Evolutionary conservation across 768 basidiomycete species (phyloP).

Genomic region (Saitozyma podzolica): DNA sequence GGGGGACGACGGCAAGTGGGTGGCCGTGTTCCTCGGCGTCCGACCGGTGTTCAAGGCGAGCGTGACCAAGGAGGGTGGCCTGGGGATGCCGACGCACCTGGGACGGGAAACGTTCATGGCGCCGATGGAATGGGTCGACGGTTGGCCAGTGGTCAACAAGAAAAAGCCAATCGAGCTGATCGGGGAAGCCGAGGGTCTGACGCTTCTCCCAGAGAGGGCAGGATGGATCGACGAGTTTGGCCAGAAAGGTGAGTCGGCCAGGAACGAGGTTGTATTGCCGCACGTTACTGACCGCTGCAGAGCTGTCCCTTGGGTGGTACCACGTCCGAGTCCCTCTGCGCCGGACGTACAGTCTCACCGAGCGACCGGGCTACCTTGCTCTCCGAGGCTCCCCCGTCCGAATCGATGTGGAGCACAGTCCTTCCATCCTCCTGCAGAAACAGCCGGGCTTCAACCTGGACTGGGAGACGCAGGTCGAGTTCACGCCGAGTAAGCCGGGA

Average conservation of each 20-base stretch:
- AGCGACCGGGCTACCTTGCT: constrained; percentile 3
- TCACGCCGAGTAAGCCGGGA: not conserved
- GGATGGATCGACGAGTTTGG: constrained; percentile 9
- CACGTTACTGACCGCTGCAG: not conserved
- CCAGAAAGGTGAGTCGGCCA: not conserved
- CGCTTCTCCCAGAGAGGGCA: not conserved
- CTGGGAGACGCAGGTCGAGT: constrained; percentile 3
- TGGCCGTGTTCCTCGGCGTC: constrained; percentile 37
- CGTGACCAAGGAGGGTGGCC: not conserved
- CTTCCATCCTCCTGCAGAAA: constrained; percentile 4
- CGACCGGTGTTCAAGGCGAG: constrained; percentile 5
- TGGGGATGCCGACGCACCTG: constrained; percentile 34
- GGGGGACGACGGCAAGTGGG: constrained; percentile 51
- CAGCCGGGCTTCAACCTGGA: constrained; percentile 4
- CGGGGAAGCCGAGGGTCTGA: constrained; percentile 2
- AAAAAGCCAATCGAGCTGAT: constrained; percentile 20
- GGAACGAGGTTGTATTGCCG: too few relatives aligned
- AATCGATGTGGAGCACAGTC: not conserved
- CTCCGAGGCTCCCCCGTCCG: not conserved
- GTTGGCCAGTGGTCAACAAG: constrained; percentile 31
- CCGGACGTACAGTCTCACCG: not conserved
- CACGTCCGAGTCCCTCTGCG: constrained; percentile 4
- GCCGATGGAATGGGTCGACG: constrained; percentile 48
- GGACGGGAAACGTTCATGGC: constrained; percentile 54
- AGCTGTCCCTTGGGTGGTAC: constrained; percentile 6